phyloP scores from a whole-genome alignment of 2,329 filamentous ascomycete genomes.

The Diaporthe eres region DNA sequence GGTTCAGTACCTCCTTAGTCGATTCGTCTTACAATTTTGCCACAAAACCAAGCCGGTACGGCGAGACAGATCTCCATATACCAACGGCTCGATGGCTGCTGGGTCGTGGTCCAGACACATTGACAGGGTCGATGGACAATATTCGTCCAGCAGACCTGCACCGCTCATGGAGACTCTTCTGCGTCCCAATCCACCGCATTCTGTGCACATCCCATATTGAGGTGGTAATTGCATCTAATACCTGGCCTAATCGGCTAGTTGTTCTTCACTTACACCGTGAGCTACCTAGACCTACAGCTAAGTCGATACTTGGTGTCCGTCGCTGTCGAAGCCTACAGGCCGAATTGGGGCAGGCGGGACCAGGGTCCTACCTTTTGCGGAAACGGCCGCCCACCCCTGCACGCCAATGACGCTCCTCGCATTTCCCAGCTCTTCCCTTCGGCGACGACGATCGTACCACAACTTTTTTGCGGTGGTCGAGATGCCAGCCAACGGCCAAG shows the following conservation, averaged over 20 bases:
- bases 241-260: no score
- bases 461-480: slow-evolving; percentile 11
- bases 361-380: slow-evolving; percentile 20
- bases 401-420: slow-evolving; percentile 16
- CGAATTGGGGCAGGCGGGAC: background rate
- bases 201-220: background rate
- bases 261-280: background rate
- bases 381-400: slow-evolving; percentile 8
- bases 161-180: no score
- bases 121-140: background rate
- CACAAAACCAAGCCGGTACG: no score
- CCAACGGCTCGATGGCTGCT: background rate
- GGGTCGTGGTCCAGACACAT: background rate
- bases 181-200: background rate
- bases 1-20: background rate
- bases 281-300: background rate
- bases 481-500: slow-evolving; percentile 23
- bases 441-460: slow-evolving; percentile 15
- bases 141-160: background rate
- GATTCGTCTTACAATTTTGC: no score
- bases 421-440: background rate
- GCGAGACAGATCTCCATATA: no score
- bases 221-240: background rate
- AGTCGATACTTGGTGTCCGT: background rate
- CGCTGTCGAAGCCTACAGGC: background rate